phyloP scores from a whole-genome alignment of 2,329 filamentous ascomycete genomes.

The Ophiobolus disseminans region DNA sequence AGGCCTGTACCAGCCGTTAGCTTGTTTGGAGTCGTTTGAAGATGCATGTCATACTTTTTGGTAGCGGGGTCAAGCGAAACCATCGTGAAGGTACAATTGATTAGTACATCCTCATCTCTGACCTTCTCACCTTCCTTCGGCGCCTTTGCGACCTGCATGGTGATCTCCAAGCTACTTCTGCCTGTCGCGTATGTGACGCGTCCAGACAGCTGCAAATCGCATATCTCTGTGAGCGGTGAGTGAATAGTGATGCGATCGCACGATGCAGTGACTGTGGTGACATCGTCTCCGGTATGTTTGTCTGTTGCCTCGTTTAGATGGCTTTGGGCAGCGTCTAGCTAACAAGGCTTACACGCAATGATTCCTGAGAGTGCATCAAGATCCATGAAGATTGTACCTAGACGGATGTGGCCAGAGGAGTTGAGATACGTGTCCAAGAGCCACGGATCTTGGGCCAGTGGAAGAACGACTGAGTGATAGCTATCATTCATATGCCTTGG shows the following conservation, averaged over 20 bases:
- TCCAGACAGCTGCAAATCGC: slow-evolving; percentile 76
- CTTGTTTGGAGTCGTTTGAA: neutral
- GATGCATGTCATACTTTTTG: slow-evolving; percentile 58
- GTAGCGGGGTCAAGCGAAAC: slow-evolving; percentile 73
- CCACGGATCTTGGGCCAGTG: slow-evolving; percentile 76
- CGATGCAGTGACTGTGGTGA: slow-evolving; percentile 69
- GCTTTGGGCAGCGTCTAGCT: slow-evolving; percentile 58
- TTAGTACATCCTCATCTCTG: slow-evolving; percentile 67
- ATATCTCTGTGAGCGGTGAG: slow-evolving; percentile 76
- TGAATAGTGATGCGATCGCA: slow-evolving; percentile 72
- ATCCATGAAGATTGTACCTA: slow-evolving; percentile 80
- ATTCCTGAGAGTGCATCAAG: slow-evolving; percentile 79
- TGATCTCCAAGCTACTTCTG: slow-evolving; percentile 75
- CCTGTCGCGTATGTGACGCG: slow-evolving; percentile 75
- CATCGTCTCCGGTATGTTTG: slow-evolving; percentile 71
- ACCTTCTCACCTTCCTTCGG: slow-evolving; percentile 63
- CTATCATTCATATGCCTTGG: slow-evolving; percentile 76
- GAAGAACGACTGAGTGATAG: slow-evolving; percentile 72
- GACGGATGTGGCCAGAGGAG: slow-evolving; percentile 72
- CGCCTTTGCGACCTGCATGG: slow-evolving; percentile 74
- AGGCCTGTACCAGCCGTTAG: slow-evolving; percentile 51
- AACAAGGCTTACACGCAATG: slow-evolving; percentile 64
- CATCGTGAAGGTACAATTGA: slow-evolving; percentile 81
- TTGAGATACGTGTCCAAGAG: slow-evolving; percentile 80
- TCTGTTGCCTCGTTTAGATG: slow-evolving; percentile 47